Evolutionary conservation across 2,329 filamentous ascomycete species (phyloP).

Genomic region (Pyricularia grisea): DNA sequence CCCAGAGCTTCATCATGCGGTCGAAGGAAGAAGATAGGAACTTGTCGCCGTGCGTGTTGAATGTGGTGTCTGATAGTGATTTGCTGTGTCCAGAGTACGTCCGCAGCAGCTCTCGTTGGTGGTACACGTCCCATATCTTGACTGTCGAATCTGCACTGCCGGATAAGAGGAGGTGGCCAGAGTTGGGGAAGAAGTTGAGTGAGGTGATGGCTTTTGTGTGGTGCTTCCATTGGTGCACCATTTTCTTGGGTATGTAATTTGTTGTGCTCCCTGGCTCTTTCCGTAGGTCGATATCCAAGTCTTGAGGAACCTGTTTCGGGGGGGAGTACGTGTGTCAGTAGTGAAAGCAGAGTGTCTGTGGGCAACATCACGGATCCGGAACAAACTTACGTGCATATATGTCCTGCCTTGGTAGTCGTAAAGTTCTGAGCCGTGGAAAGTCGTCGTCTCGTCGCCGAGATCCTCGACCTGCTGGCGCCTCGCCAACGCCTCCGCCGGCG

Average conservation of each 20-base stretch:
- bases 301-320: slow-evolving; percentile 94
- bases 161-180: slow-evolving; percentile 81
- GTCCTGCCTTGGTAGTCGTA: slow-evolving; percentile 92
- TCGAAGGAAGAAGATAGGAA: slow-evolving; percentile 93
- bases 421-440: slow-evolving; percentile 75
- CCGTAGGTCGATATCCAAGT: slow-evolving; percentile 74
- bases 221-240: slow-evolving; percentile 81
- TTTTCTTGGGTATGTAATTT: slow-evolving; percentile 92
- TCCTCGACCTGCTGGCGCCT: slow-evolving; percentile 49
- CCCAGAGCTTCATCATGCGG: slow-evolving; percentile 95
- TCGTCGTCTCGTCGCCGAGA: slow-evolving; percentile 66
- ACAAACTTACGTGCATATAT: slow-evolving; percentile 35
- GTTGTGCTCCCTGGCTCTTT: slow-evolving; percentile 73
- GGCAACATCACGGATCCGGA: not conserved
- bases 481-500: slow-evolving; percentile 43
- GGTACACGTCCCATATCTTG: slow-evolving; percentile 92
- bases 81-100: slow-evolving; percentile 90
- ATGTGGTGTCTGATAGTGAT: slow-evolving; percentile 80
- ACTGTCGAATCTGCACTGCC: slow-evolving; percentile 85
- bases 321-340: not conserved
- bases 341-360: not conserved
- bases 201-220: slow-evolving; percentile 81
- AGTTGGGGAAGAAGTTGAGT: slow-evolving; percentile 78
- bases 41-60: slow-evolving; percentile 71
- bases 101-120: slow-evolving; percentile 76